A percentile compares a stretch with the other conserved stretches of the same genome.
phyloP scores from a whole-genome alignment of 176 grass and related monocot species.

The Avena sativa region DNA sequence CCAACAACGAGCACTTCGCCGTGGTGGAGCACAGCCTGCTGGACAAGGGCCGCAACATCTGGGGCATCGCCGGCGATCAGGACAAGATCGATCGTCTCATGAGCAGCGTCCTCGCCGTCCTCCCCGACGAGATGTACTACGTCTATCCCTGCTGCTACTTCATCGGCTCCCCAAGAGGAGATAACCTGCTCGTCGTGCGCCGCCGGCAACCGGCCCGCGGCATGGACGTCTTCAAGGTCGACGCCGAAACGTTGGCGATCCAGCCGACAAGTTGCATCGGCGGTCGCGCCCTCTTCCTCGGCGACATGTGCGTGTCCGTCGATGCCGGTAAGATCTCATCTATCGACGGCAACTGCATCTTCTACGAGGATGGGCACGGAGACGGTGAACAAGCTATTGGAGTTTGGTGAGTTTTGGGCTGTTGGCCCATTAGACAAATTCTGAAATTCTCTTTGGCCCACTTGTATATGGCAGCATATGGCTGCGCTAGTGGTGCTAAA shows the following conservation, averaged over 20 bases:
- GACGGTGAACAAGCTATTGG: too few species aligned
- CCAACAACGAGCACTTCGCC: background rate
- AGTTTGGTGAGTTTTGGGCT: too few species aligned
- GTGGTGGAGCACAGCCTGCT: background rate
- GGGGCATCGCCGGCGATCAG: background rate
- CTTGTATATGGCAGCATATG: too few species aligned
- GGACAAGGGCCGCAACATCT: background rate
- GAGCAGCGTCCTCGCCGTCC: background rate
- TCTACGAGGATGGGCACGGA: background rate
- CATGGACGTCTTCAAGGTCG: constrained; percentile 8
- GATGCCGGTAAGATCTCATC: background rate
- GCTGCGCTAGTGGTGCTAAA: too few species aligned
- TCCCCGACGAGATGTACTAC: background rate
- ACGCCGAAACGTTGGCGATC: background rate
- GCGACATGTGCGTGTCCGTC: background rate
- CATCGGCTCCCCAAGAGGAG: background rate
- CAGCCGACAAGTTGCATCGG: background rate
- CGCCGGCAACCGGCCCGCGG: background rate
- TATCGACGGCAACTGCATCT: background rate
- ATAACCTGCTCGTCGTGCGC: background rate
- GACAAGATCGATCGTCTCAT: background rate
- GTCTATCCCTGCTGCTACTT: constrained; percentile 7
- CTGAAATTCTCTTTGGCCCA: too few species aligned
- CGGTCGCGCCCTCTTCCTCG: background rate
- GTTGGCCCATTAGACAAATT: too few species aligned